A percentile compares a stretch with the other conserved stretches of the same genome.
phyloP scores from a whole-genome alignment of 108 stramenopile genomes.

The Pinguiococcus pyrenoidosus region DNA sequence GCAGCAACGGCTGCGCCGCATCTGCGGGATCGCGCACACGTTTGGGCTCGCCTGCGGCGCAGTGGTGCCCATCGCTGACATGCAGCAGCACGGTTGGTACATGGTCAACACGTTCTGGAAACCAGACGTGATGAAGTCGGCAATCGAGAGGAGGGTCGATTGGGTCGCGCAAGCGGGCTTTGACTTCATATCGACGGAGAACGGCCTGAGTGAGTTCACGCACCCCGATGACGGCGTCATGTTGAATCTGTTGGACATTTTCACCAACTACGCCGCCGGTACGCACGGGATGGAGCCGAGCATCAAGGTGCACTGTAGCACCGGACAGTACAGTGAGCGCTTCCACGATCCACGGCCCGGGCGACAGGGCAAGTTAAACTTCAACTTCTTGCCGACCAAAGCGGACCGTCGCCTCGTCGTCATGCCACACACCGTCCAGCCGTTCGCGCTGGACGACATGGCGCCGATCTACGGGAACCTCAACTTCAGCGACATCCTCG shows the following conservation, averaged over 20 bases:
- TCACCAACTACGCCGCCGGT: conserved; percentile 3
- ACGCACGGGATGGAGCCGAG: conserved; percentile 10
- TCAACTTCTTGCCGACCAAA: conserved; percentile 13
- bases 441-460: conserved; percentile 18
- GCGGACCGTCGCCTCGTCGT: conserved; percentile 9
- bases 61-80: conserved; percentile 9
- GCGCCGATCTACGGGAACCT: conserved; percentile 14
- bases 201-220: conserved; percentile 20
- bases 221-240: conserved; percentile 14
- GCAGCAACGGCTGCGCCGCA: not conserved
- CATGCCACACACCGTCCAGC: conserved; percentile 26
- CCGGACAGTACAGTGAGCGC: conserved; percentile 2
- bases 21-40: conserved; percentile 7
- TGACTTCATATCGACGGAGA: conserved; percentile 22
- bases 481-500: conserved; percentile 13
- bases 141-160: conserved; percentile 8
- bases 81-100: conserved; percentile 25
- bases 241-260: conserved; percentile 10
- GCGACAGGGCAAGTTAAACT: not conserved
- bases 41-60: conserved; percentile 10
- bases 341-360: conserved; percentile 16
- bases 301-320: conserved; percentile 21
- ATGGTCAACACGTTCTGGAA: conserved; percentile 1
- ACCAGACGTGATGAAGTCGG: not conserved
- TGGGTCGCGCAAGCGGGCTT: conserved; percentile 18